Base-by-base conservation (phyloP, 2,329 filamentous ascomycete species). In the Botrytis elliptica region DNA sequence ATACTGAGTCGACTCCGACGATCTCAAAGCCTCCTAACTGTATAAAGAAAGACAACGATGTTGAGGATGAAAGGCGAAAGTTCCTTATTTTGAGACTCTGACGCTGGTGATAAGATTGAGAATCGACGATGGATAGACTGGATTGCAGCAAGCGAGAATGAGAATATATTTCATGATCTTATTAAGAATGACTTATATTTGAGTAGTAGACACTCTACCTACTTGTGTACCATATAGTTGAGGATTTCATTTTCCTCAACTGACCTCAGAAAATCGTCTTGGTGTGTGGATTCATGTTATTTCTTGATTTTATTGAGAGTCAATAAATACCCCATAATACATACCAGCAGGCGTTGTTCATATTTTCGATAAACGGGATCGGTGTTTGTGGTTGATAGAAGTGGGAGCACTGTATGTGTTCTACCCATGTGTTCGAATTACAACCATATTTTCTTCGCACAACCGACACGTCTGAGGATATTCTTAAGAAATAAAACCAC, bases 281-380 rank as follows among this genome's bases (percentile, higher is more conserved):
- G 4, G 38, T 7, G 49, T 16, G 33, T 38, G 12, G 12, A 22
- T 25, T 38, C 5, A n/a, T n/a, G 0, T 7, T 0, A 18, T 40
- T 4, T 8, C 22, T 16, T 36, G 1, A 7, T 16, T 25, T 0
- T 40, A 62, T 4, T 22, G 36, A 25, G 7, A 4, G 25, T 9
- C 0, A n/a, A 4, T n/a, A 1, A 16, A 38, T 40, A 16, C 14
- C n/a, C 3, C 25, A 1, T 14, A 40, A 14, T 40, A 8, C 16
- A n/a, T 40, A 62, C 4, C 25, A 25, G 59, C 22, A 62, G 59
- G 29, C 10, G 25, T 25, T n/a, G 16, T 62, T 25, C 12, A 14
- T 12, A n/a, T 12, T 62, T 25, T 40, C 5, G 25, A 38, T 22
- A 1, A 22, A 62, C 5, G 59, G 10, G 14, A 62, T 12, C 25